Evolutionary conservation across 1,284 basidiomycete genomes (phyloP).

Genomic region (Gastroboletus turbinatus): DNA sequence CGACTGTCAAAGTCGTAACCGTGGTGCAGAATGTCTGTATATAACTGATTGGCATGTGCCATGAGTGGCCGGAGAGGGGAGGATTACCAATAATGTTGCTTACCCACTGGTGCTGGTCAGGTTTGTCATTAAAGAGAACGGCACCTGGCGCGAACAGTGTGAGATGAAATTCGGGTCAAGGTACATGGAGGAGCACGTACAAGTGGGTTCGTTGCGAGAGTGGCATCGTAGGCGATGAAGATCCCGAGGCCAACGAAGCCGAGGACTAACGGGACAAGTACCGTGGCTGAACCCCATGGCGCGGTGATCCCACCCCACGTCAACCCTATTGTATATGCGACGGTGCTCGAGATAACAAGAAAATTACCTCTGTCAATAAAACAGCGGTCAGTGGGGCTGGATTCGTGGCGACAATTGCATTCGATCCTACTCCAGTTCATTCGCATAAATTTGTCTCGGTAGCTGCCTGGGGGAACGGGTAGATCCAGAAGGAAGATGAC

Average conservation of each 20-base stretch:
- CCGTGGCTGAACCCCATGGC: constrained; percentile 12
- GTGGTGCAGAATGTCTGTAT: constrained; percentile 5
- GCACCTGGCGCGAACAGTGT: constrained; percentile 4
- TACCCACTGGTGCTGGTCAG: constrained; percentile 17
- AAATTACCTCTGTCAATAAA: constrained; percentile 1
- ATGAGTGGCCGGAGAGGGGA: background rate
- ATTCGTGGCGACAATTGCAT: background rate
- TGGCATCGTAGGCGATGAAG: constrained; percentile 15
- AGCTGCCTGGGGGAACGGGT: background rate
- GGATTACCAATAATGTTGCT: background rate
- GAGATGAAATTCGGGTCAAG: background rate
- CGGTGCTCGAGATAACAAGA: constrained; percentile 5
- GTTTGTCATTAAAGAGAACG: constrained; percentile 16
- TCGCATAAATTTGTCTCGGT: constrained; percentile 1
- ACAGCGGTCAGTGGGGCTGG: background rate
- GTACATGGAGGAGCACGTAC: background rate
- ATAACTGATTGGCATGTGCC: constrained; percentile 11
- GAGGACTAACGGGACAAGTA: constrained; percentile 12
- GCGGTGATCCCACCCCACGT: constrained; percentile 5
- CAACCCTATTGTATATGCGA: constrained; percentile 1
- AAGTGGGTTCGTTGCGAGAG: constrained; percentile 10
- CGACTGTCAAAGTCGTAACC: background rate
- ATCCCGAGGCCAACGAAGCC: constrained; percentile 9
- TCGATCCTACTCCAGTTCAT: constrained; percentile 7
- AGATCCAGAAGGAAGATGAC: background rate